These are phyloP conservation scores for Quaeritorhiza haematococci DNA, from an alignment of 371 early-diverging fungal genomes.

Conservation along the genomic window DNA sequence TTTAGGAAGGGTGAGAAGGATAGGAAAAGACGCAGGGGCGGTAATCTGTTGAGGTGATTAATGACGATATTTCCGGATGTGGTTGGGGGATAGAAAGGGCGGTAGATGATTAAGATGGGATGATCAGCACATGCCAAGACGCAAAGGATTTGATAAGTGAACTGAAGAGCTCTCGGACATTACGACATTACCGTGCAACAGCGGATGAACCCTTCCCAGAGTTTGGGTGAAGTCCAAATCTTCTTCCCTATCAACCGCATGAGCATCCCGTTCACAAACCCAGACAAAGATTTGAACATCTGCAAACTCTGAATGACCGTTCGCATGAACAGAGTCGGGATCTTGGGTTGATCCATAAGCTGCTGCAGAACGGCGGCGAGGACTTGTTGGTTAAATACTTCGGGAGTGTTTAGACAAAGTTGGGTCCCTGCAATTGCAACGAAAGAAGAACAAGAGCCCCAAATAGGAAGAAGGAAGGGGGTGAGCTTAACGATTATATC, in stretches of 20 bases:
- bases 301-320: slow-evolving; percentile 71
- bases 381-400: slow-evolving; percentile 62
- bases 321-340: slow-evolving; percentile 69
- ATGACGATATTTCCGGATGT: not conserved
- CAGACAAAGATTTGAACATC: slow-evolving; percentile 50
- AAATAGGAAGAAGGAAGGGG: not conserved
- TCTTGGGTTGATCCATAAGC: slow-evolving; percentile 56
- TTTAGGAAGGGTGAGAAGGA: slow-evolving; percentile 53
- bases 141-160: not conserved
- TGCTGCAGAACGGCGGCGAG: slow-evolving; percentile 61
- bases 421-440: slow-evolving; percentile 45
- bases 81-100: not conserved
- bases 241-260: slow-evolving; percentile 56
- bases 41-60: slow-evolving; percentile 32
- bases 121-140: not conserved
- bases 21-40: slow-evolving; percentile 50
- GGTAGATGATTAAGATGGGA: not conserved
- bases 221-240: slow-evolving; percentile 62
- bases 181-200: slow-evolving; percentile 46
- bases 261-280: slow-evolving; percentile 55
- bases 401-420: slow-evolving; percentile 62
- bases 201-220: slow-evolving; percentile 79
- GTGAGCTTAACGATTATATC: not conserved
- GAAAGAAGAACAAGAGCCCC: not conserved
- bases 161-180: not conserved